Evolutionary conservation across 805 yeast genomes (phyloP), one percentile per base, ranked within the genome.

Genomic region (Candida ulmi): DNA sequence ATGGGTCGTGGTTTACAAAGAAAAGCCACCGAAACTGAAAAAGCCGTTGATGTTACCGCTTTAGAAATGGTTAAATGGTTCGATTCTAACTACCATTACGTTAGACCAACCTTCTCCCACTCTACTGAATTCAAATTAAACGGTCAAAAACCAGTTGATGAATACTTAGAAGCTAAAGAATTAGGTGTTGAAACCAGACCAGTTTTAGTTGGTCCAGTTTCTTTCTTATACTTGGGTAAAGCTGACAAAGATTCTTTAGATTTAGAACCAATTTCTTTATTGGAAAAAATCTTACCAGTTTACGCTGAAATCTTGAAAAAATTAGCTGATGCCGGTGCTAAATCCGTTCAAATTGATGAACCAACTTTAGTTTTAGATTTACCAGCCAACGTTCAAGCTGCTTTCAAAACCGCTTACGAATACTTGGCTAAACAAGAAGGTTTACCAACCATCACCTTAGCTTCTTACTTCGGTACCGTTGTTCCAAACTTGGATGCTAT

Each of bases 1-100:
- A 93, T 93, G 98, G 99, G 98, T 72, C 88, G 99, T 80, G 99
- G 99, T 82, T 78, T 93, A 68, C 99, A 93, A 77, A 87, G 93
- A 74, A 82, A 84, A 70, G 95, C 95, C 53, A 84, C 95, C 53
- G 95, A 83, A 57, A 63, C 88, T 52, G 66, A 80, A 47, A 77
- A 83, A 57, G 95, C 95, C 55, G 96, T 93, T 57, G 99, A 93
- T 69, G 99, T 93, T 47, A 91, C 98, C 49, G 99, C 99, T 59
- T 78, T 88, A 66, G 95, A 93, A 80, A 93, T 93, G 99, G 99
- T 93, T 58, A 93, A 93, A 78, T 93, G 99, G 99, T 93, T 93
- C 60, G 99, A 93, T 72, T 86, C 97, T 52, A 93, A 93, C 88
- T 93, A 93, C 87, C 99, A 93, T 73, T 93, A 93, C 69, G 98